These are phyloP conservation scores for Podospora didyma DNA, from an alignment of 495 filamentous ascomycete genomes.

Conservation along the genomic window DNA sequence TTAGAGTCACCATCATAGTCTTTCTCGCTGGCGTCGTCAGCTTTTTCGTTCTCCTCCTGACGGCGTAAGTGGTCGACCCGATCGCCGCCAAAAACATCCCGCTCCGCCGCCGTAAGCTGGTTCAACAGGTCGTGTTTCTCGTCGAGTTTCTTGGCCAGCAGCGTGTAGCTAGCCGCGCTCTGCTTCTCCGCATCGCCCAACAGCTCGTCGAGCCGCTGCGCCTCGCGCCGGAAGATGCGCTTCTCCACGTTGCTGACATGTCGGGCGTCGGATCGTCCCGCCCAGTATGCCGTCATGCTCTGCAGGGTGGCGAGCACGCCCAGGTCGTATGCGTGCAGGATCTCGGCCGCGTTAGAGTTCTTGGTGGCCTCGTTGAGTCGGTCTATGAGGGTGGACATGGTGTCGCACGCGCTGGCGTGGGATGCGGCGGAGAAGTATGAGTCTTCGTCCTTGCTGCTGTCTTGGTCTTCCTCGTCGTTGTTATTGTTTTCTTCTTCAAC, in stretches of 20 bases:
- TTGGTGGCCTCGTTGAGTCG: neutral
- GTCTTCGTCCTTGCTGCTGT: neutral
- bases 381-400: neutral
- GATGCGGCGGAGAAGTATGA: too few species aligned
- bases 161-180: neutral
- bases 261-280: neutral
- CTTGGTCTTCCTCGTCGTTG: neutral
- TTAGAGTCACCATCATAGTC: too few species aligned
- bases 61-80: too few species aligned
- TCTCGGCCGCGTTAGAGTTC: conserved; percentile 7
- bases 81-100: too few species aligned
- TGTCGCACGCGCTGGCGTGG: too few species aligned
- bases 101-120: neutral
- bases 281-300: conserved; percentile 9
- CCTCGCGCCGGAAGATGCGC: conserved; percentile 17
- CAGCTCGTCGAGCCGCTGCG: conserved; percentile 5
- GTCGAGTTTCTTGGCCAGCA: neutral
- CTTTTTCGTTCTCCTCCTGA: too few species aligned
- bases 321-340: conserved; percentile 15
- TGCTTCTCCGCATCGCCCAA: conserved; percentile 4
- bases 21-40: too few species aligned
- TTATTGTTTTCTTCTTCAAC: neutral
- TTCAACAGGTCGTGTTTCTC: neutral
- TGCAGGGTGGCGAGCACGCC: conserved; percentile 13
- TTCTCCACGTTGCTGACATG: conserved; percentile 17